These are phyloP conservation scores for Dictyophora rubrovolvata DNA, from an alignment of 768 basidiomycete species.

Conservation along the genomic window DNA sequence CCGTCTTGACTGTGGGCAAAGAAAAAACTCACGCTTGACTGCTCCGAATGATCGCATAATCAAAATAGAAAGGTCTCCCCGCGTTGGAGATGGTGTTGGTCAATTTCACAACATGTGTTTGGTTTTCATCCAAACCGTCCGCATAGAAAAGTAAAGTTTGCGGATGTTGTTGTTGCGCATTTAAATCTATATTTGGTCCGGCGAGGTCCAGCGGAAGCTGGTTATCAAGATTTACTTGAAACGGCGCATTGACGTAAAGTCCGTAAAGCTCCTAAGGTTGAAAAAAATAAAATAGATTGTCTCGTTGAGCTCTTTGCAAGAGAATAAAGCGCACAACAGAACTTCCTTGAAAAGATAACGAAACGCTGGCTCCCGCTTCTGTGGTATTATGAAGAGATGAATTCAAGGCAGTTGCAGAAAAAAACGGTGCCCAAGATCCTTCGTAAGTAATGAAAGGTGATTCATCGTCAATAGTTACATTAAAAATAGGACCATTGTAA, in stretches of 20 bases:
- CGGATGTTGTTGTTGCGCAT: neutral
- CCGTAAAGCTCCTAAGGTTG: conserved; percentile 8
- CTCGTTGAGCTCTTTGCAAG: no score
- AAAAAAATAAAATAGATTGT: no score
- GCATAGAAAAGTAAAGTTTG: neutral
- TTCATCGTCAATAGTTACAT: neutral
- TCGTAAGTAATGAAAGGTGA: neutral
- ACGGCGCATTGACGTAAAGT: conserved; percentile 1
- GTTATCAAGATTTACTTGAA: neutral
- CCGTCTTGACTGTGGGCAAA: neutral
- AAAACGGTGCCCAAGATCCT: neutral
- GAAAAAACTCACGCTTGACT: neutral
- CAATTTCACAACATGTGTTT: neutral
- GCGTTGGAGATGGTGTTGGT: neutral
- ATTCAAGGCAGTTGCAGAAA: neutral
- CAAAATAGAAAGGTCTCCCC: neutral
- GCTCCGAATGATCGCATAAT: neutral
- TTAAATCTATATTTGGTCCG: neutral
- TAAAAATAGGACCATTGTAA: neutral
- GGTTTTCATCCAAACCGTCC: neutral
- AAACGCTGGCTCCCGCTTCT: neutral
- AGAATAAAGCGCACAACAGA: conserved; percentile 10
- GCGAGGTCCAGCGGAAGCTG: neutral
- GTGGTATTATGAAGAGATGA: conserved; percentile 4
- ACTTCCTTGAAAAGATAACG: conserved; percentile 5